These are phyloP conservation scores for Trypanosoma melophagium DNA, from an alignment of 208 protist species.

Conservation along the genomic window DNA sequence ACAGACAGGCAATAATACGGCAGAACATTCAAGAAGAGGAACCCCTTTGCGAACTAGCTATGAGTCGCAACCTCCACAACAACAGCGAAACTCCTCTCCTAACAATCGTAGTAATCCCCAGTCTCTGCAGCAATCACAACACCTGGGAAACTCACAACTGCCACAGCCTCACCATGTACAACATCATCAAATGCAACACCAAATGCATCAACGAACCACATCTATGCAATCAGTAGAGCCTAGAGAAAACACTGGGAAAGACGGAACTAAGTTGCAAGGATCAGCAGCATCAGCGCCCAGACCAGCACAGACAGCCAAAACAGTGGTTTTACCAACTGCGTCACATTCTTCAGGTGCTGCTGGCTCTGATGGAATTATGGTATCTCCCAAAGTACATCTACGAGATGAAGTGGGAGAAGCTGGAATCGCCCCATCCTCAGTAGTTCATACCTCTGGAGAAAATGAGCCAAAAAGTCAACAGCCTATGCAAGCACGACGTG, in stretches of 20 bases:
- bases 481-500: background rate
- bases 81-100: background rate
- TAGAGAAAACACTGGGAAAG: background rate
- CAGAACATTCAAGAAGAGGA: no score
- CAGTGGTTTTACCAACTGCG: background rate
- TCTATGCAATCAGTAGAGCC: background rate
- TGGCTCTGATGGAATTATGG: constrained; percentile 11
- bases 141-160: background rate
- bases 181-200: constrained; percentile 3
- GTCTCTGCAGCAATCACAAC: background rate
- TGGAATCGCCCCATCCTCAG: constrained; percentile 20
- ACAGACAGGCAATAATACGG: no score
- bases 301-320: background rate
- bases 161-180: background rate
- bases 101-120: background rate
- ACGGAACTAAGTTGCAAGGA: background rate
- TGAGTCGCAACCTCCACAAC: background rate
- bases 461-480: constrained; percentile 6
- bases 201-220: constrained; percentile 7
- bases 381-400: constrained; percentile 27
- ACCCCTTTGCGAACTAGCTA: no score
- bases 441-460: constrained; percentile 2
- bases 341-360: constrained; percentile 12
- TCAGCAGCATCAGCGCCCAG: background rate
- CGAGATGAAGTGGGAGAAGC: constrained; percentile 20